Evolutionary conservation across 768 basidiomycete genomes (phyloP).

Genomic region (Gloeopeniophorella convolvens): DNA sequence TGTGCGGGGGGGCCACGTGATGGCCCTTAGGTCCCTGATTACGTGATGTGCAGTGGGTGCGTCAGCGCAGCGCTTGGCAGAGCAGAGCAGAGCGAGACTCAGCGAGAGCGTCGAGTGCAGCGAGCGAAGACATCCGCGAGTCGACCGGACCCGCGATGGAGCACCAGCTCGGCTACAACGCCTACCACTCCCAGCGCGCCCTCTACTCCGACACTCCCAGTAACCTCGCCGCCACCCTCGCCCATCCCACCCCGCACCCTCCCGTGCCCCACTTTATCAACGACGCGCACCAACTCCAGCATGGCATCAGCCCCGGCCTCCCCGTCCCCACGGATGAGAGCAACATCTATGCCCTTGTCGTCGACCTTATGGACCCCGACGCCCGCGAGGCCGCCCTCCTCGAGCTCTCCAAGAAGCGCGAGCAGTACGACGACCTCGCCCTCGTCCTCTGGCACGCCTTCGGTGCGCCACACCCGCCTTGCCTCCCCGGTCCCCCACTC

Average conservation of each 20-base stretch:
- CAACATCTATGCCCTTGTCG: constrained; percentile 88
- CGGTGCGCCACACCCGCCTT: constrained; percentile 43
- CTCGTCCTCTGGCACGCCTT: constrained; percentile 98
- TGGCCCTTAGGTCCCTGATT: no score
- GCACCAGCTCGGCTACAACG: constrained; percentile 51
- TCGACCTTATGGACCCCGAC: constrained; percentile 75
- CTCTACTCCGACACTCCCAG: constrained; percentile 62
- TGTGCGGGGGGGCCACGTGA: no score
- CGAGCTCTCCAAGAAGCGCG: constrained; percentile 97
- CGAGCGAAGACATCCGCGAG: no score
- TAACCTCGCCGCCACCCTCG: constrained; percentile 30
- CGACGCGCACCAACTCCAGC: constrained; percentile 12
- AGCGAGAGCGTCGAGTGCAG: no score
- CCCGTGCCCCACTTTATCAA: constrained; percentile 35
- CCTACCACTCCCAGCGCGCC: constrained; percentile 53
- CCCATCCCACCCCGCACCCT: constrained; percentile 52
- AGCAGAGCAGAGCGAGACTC: no score
- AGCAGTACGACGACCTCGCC: constrained; percentile 98
- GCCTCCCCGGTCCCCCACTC: neutral
- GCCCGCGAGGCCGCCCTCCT: constrained; percentile 87
- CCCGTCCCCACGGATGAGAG: constrained; percentile 45
- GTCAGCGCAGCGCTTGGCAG: no score
- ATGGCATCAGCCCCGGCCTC: constrained; percentile 25
- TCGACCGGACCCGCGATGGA: constrained; percentile 44
- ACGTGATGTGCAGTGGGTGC: no score